Evolutionary conservation across 306 rosid genomes (phyloP).

Genomic region (Gillenia trifoliata): DNA sequence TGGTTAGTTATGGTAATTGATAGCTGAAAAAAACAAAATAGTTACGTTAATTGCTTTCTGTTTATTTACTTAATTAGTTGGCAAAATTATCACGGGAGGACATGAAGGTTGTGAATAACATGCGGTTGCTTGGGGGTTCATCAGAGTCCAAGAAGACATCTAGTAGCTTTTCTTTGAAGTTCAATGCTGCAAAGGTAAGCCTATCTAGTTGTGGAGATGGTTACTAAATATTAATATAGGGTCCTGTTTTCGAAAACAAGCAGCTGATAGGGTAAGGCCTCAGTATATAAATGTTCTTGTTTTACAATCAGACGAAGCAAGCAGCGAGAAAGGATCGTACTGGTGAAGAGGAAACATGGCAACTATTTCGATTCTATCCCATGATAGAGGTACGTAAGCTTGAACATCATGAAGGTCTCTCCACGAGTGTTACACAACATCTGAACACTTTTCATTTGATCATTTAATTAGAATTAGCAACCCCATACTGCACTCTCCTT

Average conservation of each 20-base stretch:
- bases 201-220: background rate
- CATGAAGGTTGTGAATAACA: conserved; percentile 76
- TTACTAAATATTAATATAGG: background rate
- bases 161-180: conserved; percentile 72
- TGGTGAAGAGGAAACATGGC: conserved; percentile 86
- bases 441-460: background rate
- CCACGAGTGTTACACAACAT: background rate
- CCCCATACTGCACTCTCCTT: background rate
- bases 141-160: conserved; percentile 37
- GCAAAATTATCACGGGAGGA: conserved; percentile 77
- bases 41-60: background rate
- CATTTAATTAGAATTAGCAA: background rate
- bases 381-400: conserved; percentile 67
- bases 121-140: conserved; percentile 67
- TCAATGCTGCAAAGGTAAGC: conserved; percentile 68
- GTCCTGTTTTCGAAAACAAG: background rate
- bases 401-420: conserved; percentile 5
- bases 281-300: conserved; percentile 5
- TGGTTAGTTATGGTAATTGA: background rate
- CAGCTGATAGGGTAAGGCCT: background rate
- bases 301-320: conserved; percentile 51
- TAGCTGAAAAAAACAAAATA: background rate
- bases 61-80: conserved; percentile 51
- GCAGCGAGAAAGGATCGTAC: conserved; percentile 80
- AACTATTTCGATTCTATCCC: conserved; percentile 81